A percentile compares a stretch with the other conserved stretches of the same genome.
Conservation (phyloP, 2,329 filamentous ascomycete species). For the Penicillium sp. region DNA sequence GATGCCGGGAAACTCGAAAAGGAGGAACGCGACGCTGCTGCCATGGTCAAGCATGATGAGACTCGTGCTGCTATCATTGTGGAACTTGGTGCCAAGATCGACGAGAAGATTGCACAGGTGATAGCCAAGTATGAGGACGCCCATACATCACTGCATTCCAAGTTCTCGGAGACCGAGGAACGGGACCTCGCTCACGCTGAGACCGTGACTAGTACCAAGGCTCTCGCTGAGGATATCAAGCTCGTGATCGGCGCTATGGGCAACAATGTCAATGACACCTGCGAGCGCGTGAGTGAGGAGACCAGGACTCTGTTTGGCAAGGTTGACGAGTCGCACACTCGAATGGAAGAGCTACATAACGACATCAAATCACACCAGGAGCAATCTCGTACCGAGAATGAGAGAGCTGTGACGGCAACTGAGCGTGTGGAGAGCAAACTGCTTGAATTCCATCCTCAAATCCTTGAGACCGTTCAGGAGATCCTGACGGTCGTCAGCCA, state of each 20-base stretch:
- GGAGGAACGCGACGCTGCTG: slow-evolving; percentile 57
- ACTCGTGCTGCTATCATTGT: slow-evolving; percentile 54
- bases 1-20: slow-evolving; percentile 77
- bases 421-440: slow-evolving; percentile 75
- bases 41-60: slow-evolving; percentile 60
- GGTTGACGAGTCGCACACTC: slow-evolving; percentile 73
- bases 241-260: slow-evolving; percentile 81
- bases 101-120: slow-evolving; percentile 78
- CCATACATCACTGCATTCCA: slow-evolving; percentile 69
- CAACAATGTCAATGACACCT: slow-evolving; percentile 72
- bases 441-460: slow-evolving; percentile 80
- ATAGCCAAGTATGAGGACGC: slow-evolving; percentile 86
- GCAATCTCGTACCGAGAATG: slow-evolving; percentile 75
- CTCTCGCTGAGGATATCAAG: slow-evolving; percentile 81
- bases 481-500: slow-evolving; percentile 78
- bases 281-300: slow-evolving; percentile 83
- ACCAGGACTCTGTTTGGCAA: slow-evolving; percentile 81
- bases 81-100: slow-evolving; percentile 57
- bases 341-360: slow-evolving; percentile 69
- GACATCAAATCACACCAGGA: slow-evolving; percentile 77
- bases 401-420: slow-evolving; percentile 69
- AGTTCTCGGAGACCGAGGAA: slow-evolving; percentile 69
- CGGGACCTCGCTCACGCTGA: slow-evolving; percentile 70
- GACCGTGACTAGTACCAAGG: slow-evolving; percentile 70
- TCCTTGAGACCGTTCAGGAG: slow-evolving; percentile 80